phyloP scores from a whole-genome alignment of 768 basidiomycete genomes.

The Mycena pura region DNA sequence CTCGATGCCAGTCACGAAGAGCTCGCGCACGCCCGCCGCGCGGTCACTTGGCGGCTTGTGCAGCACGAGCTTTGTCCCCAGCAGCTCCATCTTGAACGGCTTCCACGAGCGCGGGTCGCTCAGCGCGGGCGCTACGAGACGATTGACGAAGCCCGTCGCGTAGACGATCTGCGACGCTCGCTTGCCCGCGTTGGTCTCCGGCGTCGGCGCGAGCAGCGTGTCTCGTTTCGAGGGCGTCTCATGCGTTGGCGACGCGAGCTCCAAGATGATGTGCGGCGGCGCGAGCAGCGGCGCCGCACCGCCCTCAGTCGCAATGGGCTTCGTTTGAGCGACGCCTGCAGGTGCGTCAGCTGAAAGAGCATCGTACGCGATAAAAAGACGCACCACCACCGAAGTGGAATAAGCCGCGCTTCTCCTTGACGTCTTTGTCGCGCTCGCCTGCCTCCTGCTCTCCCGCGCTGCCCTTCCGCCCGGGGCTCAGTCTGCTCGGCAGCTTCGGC shows the following conservation, averaged over 20 bases:
- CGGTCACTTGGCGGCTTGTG: conserved; percentile 84
- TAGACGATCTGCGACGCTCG: conserved; percentile 83
- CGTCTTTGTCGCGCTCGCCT: conserved; percentile 13
- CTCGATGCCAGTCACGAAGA: conserved; percentile 69
- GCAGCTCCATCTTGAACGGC: conserved; percentile 81
- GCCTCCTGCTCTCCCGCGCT: conserved; percentile 47
- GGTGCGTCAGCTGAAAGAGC: not conserved
- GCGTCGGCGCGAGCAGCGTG: conserved; percentile 42
- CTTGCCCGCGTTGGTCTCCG: conserved; percentile 56
- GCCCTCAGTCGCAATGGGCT: not conserved
- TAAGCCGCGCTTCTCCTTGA: conserved; percentile 15
- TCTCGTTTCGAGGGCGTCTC: conserved; percentile 34
- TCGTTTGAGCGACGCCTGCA: not conserved
- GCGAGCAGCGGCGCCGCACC: not conserved
- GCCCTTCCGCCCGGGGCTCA: conserved; percentile 67
- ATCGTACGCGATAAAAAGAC: not conserved
- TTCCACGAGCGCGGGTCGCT: conserved; percentile 77
- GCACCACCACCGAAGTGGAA: conserved; percentile 20
- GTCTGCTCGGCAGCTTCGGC: conserved; percentile 73
- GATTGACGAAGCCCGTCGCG: conserved; percentile 78
- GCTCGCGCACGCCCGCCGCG: conserved; percentile 65
- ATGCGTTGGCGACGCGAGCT: conserved; percentile 10
- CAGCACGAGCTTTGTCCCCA: conserved; percentile 85
- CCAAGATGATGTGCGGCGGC: conserved; percentile 23
- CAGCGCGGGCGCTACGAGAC: conserved; percentile 55